phyloP scores from a whole-genome alignment of 495 filamentous ascomycete genomes.

The Podospora fimiseda region DNA sequence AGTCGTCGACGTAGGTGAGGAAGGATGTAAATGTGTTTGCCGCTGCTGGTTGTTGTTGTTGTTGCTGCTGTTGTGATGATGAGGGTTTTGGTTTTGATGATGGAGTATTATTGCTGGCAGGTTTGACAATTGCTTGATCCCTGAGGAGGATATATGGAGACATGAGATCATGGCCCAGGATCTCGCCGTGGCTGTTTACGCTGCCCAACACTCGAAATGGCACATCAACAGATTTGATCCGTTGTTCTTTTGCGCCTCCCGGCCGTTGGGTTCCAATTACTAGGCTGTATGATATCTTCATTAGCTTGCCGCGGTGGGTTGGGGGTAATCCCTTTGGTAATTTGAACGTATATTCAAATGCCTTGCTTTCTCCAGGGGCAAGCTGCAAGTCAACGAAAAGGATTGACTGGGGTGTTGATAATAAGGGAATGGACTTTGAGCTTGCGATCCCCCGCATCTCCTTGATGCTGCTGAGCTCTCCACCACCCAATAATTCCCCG shows the following conservation, averaged over 20 bases:
- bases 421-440: constrained; percentile 75
- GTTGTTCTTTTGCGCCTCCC: constrained; percentile 66
- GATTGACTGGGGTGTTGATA: constrained; percentile 95
- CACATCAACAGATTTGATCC: constrained; percentile 84
- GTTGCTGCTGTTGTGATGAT: background rate
- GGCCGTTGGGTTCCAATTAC: constrained; percentile 89
- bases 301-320: constrained; percentile 83
- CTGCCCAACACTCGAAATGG: constrained; percentile 93
- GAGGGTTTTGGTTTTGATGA: constrained; percentile 6
- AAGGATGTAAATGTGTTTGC: constrained; percentile 54
- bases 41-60: constrained; percentile 15
- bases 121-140: constrained; percentile 66
- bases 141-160: constrained; percentile 84
- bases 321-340: constrained; percentile 84
- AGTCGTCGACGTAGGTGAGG: constrained; percentile 68
- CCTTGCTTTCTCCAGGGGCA: constrained; percentile 80
- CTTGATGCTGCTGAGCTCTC: constrained; percentile 84
- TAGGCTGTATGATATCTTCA: constrained; percentile 87
- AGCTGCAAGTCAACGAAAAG: constrained; percentile 90
- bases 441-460: constrained; percentile 81
- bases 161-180: constrained; percentile 79
- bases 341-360: constrained; percentile 77
- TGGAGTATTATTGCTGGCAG: constrained; percentile 32
- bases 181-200: constrained; percentile 63
- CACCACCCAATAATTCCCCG: constrained; percentile 74